A percentile compares a stretch with the other conserved stretches of the same genome.
Evolutionary conservation across 1,139 yeast species (phyloP).

Genomic region (Pichia kudriavzevii): DNA sequence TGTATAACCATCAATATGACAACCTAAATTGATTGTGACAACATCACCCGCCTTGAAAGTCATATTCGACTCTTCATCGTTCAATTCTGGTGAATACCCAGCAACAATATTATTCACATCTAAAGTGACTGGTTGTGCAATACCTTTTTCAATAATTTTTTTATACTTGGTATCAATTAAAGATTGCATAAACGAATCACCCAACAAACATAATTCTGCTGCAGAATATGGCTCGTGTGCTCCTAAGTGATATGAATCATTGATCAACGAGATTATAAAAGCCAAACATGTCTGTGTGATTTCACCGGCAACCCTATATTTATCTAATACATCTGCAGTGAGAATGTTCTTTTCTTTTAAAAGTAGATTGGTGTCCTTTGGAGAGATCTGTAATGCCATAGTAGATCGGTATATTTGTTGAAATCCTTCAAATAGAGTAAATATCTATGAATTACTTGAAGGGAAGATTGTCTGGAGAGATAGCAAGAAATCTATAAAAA

Average conservation of each 20-base stretch:
- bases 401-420: too few relatives aligned
- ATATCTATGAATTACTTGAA: not conserved
- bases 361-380: constrained; percentile 57
- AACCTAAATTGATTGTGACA: constrained; percentile 76
- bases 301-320: constrained; percentile 86
- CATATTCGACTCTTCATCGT: constrained; percentile 44
- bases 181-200: constrained; percentile 63
- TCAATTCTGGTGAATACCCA: constrained; percentile 85
- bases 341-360: constrained; percentile 69
- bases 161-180: constrained; percentile 49
- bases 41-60: constrained; percentile 71
- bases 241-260: constrained; percentile 58
- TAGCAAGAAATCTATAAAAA: too few relatives aligned
- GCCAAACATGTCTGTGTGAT: constrained; percentile 80
- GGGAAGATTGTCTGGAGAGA: not conserved
- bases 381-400: constrained; percentile 28
- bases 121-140: constrained; percentile 83
- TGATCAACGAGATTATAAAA: constrained; percentile 59
- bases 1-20: constrained; percentile 92
- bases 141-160: constrained; percentile 72
- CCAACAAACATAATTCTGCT: constrained; percentile 73
- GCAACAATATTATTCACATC: constrained; percentile 72
- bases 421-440: too few relatives aligned
- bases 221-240: constrained; percentile 44
- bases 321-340: constrained; percentile 55